These are phyloP conservation scores for Otatea glauca DNA, from an alignment of 176 grass and related monocot species.

Conservation along the genomic window DNA sequence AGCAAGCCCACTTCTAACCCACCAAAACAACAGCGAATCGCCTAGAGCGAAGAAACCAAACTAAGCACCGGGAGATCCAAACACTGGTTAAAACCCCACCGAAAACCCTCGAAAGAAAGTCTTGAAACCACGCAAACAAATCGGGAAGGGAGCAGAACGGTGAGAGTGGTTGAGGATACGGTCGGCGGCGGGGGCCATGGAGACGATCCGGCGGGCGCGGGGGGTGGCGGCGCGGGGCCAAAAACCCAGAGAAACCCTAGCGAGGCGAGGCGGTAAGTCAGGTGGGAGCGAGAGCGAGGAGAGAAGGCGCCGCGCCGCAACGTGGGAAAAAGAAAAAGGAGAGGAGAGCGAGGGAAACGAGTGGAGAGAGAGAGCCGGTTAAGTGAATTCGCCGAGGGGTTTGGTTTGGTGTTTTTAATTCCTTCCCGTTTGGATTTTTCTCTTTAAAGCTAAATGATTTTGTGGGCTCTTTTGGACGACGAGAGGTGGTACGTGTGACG, in stretches of 20 bases:
- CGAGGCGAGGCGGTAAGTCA: neutral
- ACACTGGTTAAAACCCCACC: neutral
- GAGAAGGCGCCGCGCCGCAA: neutral
- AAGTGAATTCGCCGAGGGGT: neutral
- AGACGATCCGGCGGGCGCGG: slow-evolving; percentile 29
- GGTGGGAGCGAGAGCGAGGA: neutral
- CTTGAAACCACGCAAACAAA: neutral
- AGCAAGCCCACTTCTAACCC: neutral
- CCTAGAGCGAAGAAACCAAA: neutral
- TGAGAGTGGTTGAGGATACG: slow-evolving; percentile 56
- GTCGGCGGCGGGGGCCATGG: slow-evolving; percentile 63
- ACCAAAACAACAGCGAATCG: neutral
- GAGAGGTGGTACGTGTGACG: neutral
- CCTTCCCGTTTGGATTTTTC: slow-evolving; percentile 33
- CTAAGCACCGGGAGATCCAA: slow-evolving; percentile 41
- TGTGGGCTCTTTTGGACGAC: neutral
- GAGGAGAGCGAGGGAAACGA: slow-evolving; percentile 26
- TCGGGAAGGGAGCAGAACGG: neutral
- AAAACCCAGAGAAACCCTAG: slow-evolving; percentile 60
- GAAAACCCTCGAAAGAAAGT: neutral
- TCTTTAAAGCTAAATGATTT: neutral
- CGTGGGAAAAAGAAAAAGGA: slow-evolving; percentile 38
- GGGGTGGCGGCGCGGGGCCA: slow-evolving; percentile 34
- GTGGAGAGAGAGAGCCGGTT: slow-evolving; percentile 24
- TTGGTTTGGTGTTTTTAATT: neutral